Conservation (phyloP, 495 filamentous ascomycete genomes). For the Pyronema domesticum region DNA sequence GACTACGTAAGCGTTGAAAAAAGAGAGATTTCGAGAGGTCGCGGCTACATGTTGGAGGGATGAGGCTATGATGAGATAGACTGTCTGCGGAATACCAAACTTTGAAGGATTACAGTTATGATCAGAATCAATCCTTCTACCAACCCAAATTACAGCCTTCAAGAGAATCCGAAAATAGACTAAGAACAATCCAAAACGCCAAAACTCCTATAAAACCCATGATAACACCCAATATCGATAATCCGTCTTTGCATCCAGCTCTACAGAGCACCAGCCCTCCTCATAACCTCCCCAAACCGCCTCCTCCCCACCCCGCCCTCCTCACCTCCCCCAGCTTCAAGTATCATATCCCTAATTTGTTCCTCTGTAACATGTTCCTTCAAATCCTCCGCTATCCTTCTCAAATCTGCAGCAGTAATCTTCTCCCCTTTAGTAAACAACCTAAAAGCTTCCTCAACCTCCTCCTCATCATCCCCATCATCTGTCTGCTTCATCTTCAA, state of each 20-base stretch:
- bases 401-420: constrained; percentile 61
- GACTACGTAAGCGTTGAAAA: neutral
- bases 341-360: constrained; percentile 74
- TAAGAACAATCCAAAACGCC: constrained; percentile 9
- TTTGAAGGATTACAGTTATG: neutral
- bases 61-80: neutral
- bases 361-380: constrained; percentile 68
- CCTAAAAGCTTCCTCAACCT: constrained; percentile 62
- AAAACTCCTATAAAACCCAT: neutral
- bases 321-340: constrained; percentile 72
- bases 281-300: constrained; percentile 77
- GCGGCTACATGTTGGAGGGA: neutral
- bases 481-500: constrained; percentile 34
- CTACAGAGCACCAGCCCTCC: constrained; percentile 52
- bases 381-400: constrained; percentile 60
- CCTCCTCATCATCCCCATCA: constrained; percentile 37
- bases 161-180: neutral
- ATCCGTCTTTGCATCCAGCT: neutral
- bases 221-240: neutral
- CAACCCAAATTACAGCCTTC: neutral
- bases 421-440: constrained; percentile 44
- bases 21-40: too few species aligned
- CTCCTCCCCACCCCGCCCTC: constrained; percentile 36
- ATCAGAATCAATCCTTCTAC: neutral
- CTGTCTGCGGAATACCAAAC: neutral